Evolutionary conservation across 257 asterid genomes (phyloP).

Genomic region (Nicotiana tomentosiformis): DNA sequence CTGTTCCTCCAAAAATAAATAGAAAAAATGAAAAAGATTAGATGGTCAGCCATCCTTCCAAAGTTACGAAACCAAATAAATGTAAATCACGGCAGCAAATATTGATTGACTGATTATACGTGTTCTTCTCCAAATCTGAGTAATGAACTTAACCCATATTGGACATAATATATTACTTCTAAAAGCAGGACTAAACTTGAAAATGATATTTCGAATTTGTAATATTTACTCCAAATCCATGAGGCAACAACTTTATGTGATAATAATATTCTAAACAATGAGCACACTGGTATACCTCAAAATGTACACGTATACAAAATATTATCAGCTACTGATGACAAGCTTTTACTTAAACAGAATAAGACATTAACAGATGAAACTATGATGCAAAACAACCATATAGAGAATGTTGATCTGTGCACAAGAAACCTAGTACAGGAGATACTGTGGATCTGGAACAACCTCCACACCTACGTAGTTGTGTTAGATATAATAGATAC

Average conservation of each 20-base stretch:
- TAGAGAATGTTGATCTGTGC: no score
- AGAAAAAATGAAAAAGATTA: constrained; percentile 3
- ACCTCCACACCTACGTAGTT: no score
- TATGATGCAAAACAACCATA: no score
- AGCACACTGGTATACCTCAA: no score
- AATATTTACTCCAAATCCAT: neutral
- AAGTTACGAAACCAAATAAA: neutral
- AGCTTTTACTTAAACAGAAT: no score
- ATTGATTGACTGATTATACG: neutral
- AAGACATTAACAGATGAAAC: no score
- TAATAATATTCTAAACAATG: no score
- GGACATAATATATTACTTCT: neutral
- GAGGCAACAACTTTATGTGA: neutral
- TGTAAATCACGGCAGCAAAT: neutral
- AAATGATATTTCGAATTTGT: neutral
- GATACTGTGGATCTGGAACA: no score
- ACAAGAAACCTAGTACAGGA: no score
- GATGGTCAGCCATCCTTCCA: neutral
- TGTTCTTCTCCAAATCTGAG: neutral
- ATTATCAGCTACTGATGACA: no score
- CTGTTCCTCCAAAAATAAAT: constrained; percentile 34
- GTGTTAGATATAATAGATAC: no score
- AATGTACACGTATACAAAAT: no score
- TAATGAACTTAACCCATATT: neutral
- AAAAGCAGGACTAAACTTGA: neutral